Evolutionary conservation across 192 early-diverging fungal species (phyloP).

Genomic region (Coemansia guatemalensis): DNA sequence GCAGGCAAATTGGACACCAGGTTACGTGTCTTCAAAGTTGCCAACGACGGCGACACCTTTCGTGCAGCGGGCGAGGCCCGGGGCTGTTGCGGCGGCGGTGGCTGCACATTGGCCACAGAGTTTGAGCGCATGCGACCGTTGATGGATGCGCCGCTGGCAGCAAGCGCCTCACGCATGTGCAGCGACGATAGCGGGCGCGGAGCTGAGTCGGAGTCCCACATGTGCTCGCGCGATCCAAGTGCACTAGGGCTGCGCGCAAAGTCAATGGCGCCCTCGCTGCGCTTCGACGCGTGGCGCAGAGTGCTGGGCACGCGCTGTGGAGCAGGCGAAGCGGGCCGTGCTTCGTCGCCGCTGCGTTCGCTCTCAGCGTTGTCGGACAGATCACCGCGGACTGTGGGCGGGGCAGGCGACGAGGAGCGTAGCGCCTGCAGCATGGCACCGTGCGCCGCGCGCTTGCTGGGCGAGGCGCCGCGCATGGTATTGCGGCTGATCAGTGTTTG

Average conservation of each 20-base stretch:
- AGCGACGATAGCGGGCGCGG: conserved; percentile 25
- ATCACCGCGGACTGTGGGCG: conserved; percentile 4
- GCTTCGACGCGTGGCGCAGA: conserved; percentile 36
- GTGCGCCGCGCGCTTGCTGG: conserved; percentile 31
- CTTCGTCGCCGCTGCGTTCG: conserved; percentile 16
- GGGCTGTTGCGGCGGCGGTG: neutral
- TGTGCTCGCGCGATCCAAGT: conserved; percentile 19
- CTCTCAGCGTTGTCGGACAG: conserved; percentile 17
- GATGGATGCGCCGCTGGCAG: conserved; percentile 31
- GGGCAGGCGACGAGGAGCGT: conserved; percentile 35
- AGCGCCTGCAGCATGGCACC: conserved; percentile 27
- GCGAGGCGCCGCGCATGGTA: conserved; percentile 35
- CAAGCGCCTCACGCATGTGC: conserved; percentile 27
- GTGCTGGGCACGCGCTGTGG: conserved; percentile 2
- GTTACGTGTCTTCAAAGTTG: conserved; percentile 37
- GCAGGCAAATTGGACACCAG: conserved; percentile 47
- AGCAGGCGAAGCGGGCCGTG: neutral
- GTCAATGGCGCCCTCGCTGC: conserved; percentile 40
- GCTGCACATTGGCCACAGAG: conserved; percentile 10
- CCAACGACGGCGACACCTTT: conserved; percentile 50
- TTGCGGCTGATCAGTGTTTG: conserved; percentile 52
- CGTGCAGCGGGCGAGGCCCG: conserved; percentile 18
- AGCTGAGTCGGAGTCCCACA: conserved; percentile 5
- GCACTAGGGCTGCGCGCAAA: conserved; percentile 28
- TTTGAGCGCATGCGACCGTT: conserved; percentile 46